Conservation (phyloP, 2,329 filamentous ascomycete species). For the Cercospora sp. region DNA sequence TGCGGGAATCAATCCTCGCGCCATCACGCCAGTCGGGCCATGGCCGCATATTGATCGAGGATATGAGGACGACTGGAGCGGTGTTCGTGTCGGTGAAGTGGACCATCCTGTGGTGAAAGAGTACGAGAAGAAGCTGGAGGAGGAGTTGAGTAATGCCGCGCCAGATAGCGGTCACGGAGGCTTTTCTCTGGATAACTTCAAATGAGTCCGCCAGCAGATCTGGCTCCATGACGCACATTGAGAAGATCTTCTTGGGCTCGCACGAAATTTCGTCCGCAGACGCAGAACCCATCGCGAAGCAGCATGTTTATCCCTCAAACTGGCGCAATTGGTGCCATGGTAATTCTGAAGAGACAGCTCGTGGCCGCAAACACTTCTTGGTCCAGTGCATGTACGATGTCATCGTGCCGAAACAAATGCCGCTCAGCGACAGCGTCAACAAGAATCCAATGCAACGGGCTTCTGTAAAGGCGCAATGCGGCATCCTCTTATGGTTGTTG, state of each 20-base stretch:
- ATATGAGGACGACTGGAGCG: constrained; percentile 53
- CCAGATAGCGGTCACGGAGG: not conserved
- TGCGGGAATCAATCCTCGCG: constrained; percentile 59
- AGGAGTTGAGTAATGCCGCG: not conserved
- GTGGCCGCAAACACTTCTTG: not conserved
- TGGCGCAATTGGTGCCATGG: not conserved
- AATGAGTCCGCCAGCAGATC: not conserved
- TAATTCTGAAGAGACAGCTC: not conserved
- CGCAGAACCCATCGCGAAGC: not conserved
- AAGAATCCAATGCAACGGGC: not conserved
- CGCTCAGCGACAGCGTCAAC: not conserved
- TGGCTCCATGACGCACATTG: not conserved
- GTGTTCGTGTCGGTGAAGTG: constrained; percentile 52
- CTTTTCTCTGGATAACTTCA: constrained; percentile 13
- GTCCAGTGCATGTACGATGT: not conserved
- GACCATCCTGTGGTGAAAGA: constrained; percentile 45
- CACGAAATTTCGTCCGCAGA: not conserved
- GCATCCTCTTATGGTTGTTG: not conserved
- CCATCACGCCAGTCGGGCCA: constrained; percentile 64
- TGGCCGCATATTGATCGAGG: constrained; percentile 59
- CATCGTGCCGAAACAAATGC: not conserved
- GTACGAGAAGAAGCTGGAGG: constrained; percentile 35
- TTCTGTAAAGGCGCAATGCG: not conserved
- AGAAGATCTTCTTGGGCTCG: not conserved
- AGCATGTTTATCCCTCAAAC: not conserved